These are phyloP conservation scores for Paecilomyces variotii DNA, from an alignment of 2,329 filamentous ascomycete species.

Conservation along the genomic window DNA sequence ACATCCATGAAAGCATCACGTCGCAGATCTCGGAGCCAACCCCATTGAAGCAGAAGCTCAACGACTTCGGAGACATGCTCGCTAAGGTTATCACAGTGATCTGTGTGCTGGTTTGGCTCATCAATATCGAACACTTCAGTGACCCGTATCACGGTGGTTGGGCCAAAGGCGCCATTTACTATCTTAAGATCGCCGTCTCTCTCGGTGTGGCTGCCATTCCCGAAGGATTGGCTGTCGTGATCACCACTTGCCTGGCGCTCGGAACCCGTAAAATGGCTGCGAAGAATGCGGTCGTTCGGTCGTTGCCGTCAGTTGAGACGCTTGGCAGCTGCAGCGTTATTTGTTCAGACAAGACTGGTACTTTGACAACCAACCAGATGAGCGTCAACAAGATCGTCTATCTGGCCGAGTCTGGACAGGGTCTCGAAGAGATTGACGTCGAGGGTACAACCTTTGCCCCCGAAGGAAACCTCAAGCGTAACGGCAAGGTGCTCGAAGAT, in stretches of 20 bases:
- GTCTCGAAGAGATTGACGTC: slow-evolving; percentile 77
- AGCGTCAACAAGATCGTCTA: slow-evolving; percentile 91
- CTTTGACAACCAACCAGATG: slow-evolving; percentile 98
- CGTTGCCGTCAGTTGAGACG: slow-evolving; percentile 92
- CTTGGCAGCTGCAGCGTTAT: slow-evolving; percentile 98
- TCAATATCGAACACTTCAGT: slow-evolving; percentile 96
- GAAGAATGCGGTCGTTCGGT: slow-evolving; percentile 95
- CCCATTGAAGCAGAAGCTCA: slow-evolving; percentile 95
- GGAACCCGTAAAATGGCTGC: slow-evolving; percentile 98
- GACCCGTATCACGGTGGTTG: slow-evolving; percentile 89
- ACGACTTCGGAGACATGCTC: slow-evolving; percentile 91
- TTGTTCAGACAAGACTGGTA: slow-evolving; percentile 98
- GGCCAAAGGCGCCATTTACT: slow-evolving; percentile 97
- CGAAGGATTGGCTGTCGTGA: slow-evolving; percentile 93
- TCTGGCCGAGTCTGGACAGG: slow-evolving; percentile 63
- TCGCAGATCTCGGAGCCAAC: slow-evolving; percentile 97
- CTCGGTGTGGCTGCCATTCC: slow-evolving; percentile 96
- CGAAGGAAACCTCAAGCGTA: slow-evolving; percentile 61
- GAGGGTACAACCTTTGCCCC: slow-evolving; percentile 91
- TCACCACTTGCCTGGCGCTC: slow-evolving; percentile 94
- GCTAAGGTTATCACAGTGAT: slow-evolving; percentile 98
- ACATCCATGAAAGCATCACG: slow-evolving; percentile 97
- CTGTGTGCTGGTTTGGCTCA: slow-evolving; percentile 93
- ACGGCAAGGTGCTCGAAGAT: slow-evolving; percentile 62
- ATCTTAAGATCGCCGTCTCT: slow-evolving; percentile 97